Base-by-base conservation (phyloP, 176 grass and related monocot genomes). In the Secale cereale region DNA sequence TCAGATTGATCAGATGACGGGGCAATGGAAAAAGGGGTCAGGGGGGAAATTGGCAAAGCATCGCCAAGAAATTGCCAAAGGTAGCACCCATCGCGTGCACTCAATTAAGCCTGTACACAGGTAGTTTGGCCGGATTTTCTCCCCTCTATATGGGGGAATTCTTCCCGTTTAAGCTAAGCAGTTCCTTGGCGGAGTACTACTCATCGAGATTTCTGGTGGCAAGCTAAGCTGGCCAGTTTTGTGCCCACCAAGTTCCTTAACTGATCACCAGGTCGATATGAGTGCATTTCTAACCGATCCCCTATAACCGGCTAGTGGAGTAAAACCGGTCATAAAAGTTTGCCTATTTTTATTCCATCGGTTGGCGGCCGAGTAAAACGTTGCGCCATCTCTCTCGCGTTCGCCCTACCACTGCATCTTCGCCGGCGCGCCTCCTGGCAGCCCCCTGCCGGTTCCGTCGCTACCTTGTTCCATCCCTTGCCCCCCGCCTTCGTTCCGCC, bases 111-210 rank as follows among this genome's bases (percentile, higher is more conserved):
- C 36, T 83, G 28, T 60, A 26, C 74, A 78, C 52, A 50, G 62
- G 48, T 62, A 28, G 50, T 32, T 45, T 36, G 64, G 60, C 72
- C 86, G 26, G 40, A 83, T 83, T 13, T 35, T 19, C 25, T 74
- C 15, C 10, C 41, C 33, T 46, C 2, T 35, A 2, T 45, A 7
- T 13, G 54, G 37, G 10, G 29, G 3, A 45, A 16, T 19, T 45
- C 46, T 60, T 68, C 78, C 31, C 23, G 32, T 82, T 82, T 25
- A 77, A 83, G 80, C 15, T 63, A 68, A 76, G 33, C 26, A 62
- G 25, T 27, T 7, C 46, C 43, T 60, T 46, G 31, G 5, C 10
- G 5, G 66, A 37, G 4, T n/a, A 6, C 1, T 28, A 9, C 48
- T 54, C 4, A 8, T 20, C 50, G 22, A 70, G 33, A 3, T 65